phyloP scores from a whole-genome alignment of 768 basidiomycete species.

The Lentinula sp. region DNA sequence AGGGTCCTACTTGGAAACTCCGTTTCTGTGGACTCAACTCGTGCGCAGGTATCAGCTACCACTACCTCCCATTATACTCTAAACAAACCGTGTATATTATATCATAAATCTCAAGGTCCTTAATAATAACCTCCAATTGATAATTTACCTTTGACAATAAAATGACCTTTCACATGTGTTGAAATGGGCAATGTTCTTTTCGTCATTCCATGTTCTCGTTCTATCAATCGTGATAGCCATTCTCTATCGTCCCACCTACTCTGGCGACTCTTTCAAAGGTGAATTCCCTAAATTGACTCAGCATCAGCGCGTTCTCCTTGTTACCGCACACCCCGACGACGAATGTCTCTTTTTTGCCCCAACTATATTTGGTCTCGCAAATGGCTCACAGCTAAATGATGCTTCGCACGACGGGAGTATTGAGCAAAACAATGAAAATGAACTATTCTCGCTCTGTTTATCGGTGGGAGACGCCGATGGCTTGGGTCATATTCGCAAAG shows the following conservation, averaged over 20 bases:
- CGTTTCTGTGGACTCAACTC: no score
- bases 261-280: not conserved
- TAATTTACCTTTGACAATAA: no score
- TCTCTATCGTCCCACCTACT: not conserved
- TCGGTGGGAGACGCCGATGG: constrained; percentile 70
- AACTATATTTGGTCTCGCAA: constrained; percentile 55
- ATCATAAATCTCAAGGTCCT: no score
- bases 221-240: not conserved
- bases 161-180: not conserved
- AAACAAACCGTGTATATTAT: no score
- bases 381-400: constrained; percentile 10
- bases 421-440: constrained; percentile 7
- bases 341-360: constrained; percentile 94
- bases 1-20: no score
- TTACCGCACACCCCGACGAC: constrained; percentile 95
- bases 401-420: not conserved
- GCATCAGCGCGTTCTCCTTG: constrained; percentile 40
- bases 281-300: not conserved
- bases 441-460: constrained; percentile 61
- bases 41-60: no score
- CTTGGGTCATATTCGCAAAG: constrained; percentile 37
- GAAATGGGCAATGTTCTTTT: not conserved
- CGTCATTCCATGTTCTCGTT: constrained; percentile 1
- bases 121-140: no score
- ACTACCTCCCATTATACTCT: no score